These are phyloP conservation scores for Fagopyrum homotropicum DNA, from an alignment of 148 eudicot species.

Conservation along the genomic window DNA sequence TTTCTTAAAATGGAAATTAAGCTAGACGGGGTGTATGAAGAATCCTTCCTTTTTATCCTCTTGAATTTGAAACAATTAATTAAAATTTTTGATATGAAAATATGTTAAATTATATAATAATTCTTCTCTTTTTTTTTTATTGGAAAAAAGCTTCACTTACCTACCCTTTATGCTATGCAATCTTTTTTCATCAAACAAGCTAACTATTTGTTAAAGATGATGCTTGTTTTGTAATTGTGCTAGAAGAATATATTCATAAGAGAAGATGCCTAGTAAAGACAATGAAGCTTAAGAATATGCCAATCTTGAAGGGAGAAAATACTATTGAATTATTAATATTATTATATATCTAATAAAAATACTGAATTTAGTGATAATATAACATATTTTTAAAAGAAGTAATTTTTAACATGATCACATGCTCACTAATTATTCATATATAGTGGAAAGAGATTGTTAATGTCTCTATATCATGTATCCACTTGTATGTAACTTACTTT, in stretches of 20 bases:
- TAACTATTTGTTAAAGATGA: slow-evolving; percentile 2
- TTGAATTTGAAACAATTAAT: background rate
- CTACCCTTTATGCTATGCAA: background rate
- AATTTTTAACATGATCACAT: background rate
- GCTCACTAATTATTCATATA: slow-evolving; percentile 1
- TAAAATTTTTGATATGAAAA: background rate
- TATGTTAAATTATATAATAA: background rate
- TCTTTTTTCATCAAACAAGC: background rate
- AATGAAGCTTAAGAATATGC: slow-evolving; percentile 8
- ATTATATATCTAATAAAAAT: background rate
- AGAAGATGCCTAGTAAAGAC: background rate
- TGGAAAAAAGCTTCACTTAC: background rate
- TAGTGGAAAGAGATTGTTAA: slow-evolving; percentile 12
- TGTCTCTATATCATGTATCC: slow-evolving; percentile 10
- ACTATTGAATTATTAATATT: background rate
- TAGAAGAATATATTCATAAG: slow-evolving; percentile 9
- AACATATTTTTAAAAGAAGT: background rate
- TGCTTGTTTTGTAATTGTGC: background rate
- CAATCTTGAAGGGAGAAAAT: background rate
- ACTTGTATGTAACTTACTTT: background rate
- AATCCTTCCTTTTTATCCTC: background rate
- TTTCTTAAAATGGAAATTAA: too few species aligned
- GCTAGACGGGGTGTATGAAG: too few species aligned
- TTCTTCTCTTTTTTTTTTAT: background rate
- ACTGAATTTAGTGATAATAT: background rate